phyloP scores from a whole-genome alignment of 257 asterid genomes.

The Forsythia viridissima region DNA sequence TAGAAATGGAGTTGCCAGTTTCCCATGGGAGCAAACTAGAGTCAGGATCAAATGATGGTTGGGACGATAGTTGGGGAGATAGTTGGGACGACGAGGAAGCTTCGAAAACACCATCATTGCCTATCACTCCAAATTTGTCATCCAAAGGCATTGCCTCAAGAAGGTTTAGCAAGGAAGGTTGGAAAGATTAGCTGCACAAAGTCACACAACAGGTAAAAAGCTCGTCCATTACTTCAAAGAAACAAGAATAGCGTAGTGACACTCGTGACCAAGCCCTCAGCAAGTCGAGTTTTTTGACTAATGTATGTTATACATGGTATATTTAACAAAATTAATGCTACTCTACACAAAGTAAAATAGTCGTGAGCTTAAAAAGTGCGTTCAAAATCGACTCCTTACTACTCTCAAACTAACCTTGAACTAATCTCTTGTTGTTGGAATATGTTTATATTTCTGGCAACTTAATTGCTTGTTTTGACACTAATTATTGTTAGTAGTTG shows the following conservation, averaged over 20 bases:
- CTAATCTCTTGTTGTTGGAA: neutral
- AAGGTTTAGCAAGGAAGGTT: conserved; percentile 59
- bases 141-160: conserved; percentile 55
- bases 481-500: neutral
- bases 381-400: neutral
- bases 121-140: conserved; percentile 64
- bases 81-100: conserved; percentile 90
- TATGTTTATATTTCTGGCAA: neutral
- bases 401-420: neutral
- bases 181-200: conserved; percentile 64
- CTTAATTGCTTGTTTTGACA: neutral
- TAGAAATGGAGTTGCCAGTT: conserved; percentile 75
- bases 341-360: neutral
- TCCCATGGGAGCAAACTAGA: conserved; percentile 42
- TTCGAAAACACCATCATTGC: conserved; percentile 52
- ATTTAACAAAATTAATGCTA: neutral
- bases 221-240: neutral
- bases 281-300: neutral
- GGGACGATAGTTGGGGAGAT: conserved; percentile 87
- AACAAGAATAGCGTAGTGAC: neutral
- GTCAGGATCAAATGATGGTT: conserved; percentile 49
- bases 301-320: neutral
- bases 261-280: neutral
- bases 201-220: neutral
- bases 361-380: neutral